A percentile compares a stretch with the other conserved stretches of the same genome.
These are phyloP conservation scores for Skeletonema costatum DNA, from an alignment of 108 stramenopile species.

Conservation along the genomic window DNA sequence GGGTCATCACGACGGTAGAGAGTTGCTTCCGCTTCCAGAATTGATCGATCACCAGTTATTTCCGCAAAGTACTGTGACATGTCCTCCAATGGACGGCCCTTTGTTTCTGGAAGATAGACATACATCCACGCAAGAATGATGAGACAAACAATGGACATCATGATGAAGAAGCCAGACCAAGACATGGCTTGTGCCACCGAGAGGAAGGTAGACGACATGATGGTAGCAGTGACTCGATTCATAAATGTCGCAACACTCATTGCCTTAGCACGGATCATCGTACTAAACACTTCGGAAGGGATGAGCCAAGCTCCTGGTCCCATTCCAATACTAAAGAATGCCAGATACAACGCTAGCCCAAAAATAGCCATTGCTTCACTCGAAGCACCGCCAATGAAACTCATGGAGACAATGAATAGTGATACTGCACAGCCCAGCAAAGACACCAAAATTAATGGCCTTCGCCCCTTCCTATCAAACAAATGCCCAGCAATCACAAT, in stretches of 20 bases:
- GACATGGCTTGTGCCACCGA: constrained; percentile 65
- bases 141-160: constrained; percentile 59
- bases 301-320: constrained; percentile 84
- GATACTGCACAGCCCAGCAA: constrained; percentile 50
- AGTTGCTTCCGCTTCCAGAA: constrained; percentile 73
- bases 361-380: constrained; percentile 46
- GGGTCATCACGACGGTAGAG: constrained; percentile 18
- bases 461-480: constrained; percentile 73
- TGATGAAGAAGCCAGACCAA: constrained; percentile 74
- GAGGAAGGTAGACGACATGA: constrained; percentile 67
- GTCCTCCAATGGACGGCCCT: constrained; percentile 78
- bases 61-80: constrained; percentile 90
- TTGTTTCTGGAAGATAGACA: constrained; percentile 82
- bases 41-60: constrained; percentile 67
- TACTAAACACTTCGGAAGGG: constrained; percentile 85
- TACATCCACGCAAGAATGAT: constrained; percentile 65
- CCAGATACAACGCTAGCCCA: constrained; percentile 67
- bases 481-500: constrained; percentile 65
- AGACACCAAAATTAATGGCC: constrained; percentile 72
- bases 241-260: constrained; percentile 84
- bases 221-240: constrained; percentile 78
- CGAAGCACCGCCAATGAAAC: constrained; percentile 17
- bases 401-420: constrained; percentile 43
- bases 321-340: constrained; percentile 85
- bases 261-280: constrained; percentile 84